Evolutionary conservation across 345 rosid genomes (phyloP).

Genomic region (Gynandropsis gynandra): DNA sequence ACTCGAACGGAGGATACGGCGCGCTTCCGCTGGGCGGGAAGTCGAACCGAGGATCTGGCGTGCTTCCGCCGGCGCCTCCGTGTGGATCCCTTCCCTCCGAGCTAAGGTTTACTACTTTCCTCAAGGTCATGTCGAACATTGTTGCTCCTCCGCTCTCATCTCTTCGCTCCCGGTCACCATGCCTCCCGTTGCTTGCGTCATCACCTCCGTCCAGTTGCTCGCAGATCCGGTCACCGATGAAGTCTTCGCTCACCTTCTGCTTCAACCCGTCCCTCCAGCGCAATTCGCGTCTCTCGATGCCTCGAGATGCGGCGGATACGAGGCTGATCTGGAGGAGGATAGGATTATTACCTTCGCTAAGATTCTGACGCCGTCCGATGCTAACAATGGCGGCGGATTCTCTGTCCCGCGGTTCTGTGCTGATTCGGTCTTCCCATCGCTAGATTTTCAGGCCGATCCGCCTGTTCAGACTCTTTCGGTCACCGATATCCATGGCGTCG

Average conservation of each 20-base stretch:
- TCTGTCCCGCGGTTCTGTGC: constrained; percentile 93
- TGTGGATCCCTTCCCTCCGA: constrained; percentile 45
- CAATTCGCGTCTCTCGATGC: constrained; percentile 11
- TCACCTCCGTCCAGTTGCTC: constrained; percentile 46
- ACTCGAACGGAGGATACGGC: constrained; percentile 66
- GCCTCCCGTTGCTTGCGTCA: constrained; percentile 35
- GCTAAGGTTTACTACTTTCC: constrained; percentile 85
- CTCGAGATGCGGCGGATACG: constrained; percentile 36
- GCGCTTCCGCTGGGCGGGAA: constrained; percentile 75
- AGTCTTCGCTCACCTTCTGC: constrained; percentile 47
- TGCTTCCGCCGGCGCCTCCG: constrained; percentile 65
- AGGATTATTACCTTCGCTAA: constrained; percentile 56
- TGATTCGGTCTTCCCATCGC: constrained; percentile 69
- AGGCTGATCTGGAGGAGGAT: constrained; percentile 32
- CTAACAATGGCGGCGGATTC: constrained; percentile 92
- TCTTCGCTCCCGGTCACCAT: constrained; percentile 24
- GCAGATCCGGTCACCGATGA: constrained; percentile 76
- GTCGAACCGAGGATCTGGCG: constrained; percentile 72
- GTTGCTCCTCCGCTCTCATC: constrained; percentile 26
- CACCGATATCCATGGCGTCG: constrained; percentile 59
- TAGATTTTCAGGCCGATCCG: constrained; percentile 66
- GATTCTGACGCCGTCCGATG: constrained; percentile 79
- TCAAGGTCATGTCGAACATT: constrained; percentile 75
- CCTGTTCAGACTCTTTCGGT: constrained; percentile 65
- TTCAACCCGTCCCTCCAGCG: constrained; percentile 21